Base-by-base conservation (phyloP, 192 early-diverging fungal species). In the Mortierella antarctica region DNA sequence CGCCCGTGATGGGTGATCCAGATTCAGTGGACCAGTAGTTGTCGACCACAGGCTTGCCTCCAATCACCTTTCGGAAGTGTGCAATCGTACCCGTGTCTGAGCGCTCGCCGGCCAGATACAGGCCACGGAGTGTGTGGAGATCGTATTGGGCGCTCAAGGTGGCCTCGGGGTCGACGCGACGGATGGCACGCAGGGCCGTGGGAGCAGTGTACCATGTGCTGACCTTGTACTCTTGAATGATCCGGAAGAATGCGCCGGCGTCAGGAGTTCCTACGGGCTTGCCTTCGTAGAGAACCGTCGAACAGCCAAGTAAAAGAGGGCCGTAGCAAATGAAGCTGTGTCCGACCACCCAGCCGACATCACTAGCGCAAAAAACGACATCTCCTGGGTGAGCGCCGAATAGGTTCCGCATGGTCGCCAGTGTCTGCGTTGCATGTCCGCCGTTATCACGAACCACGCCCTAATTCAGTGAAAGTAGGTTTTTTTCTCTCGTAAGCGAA, bases 11-110 rank as follows among this genome's bases (percentile, higher is more conserved):
- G 2, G 96, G 95, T 48, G 89, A 92, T 6, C 96, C 95, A 49
- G 91, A 93, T 63, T 97, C 96, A 0, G 96, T 96, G 56, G 93
- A 92, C 96, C 96, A 97, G 82, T 90, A 97, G 71, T 95, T 93
- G 83, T 97, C 96, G 65, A 91, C 89, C 7, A 96, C 87, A 50
- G 89, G 87, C 7, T 86, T 75, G 31, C 78, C 64, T 2, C 72
- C 72, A 52, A 91, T 88, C 31, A 86, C 64, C 15, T 78, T 42
- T 45, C 79, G 78, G 70, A 81, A 85, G 58, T 89, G 91, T 45
- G 71, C 74, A 40, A 94, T 88, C 31, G 94, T 95, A 59, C 92
- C 96, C 4, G 91, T 88, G 63, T 95, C 93, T 57, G 91, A 92
- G 23, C 95, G 88, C 74, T 97, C 96, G 15, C 96, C 96, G 0